Base-by-base conservation (phyloP, 371 early-diverging fungal species). In the Smittium culicis region DNA sequence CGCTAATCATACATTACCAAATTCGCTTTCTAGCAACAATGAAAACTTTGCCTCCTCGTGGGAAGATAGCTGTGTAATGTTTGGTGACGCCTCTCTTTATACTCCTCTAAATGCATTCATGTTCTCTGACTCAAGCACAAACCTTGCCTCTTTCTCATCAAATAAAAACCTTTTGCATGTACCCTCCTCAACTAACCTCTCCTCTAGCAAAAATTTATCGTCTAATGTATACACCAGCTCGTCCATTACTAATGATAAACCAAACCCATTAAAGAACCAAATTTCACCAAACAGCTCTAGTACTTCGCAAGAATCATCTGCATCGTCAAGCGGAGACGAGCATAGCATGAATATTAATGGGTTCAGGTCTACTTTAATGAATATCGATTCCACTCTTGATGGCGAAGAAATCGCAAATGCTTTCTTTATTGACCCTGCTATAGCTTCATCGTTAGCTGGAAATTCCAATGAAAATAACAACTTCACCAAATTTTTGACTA, bases 401-500 rank as follows among this genome's bases (percentile, higher is more conserved):
- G 14, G 27, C 28, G 67, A 66, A 5, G 67, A 56, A 31, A 35
- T 61, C 28, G 34, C 35, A 33, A 66, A 56, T 30, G 35, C 29
- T 25, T 66, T 66, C 29, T 66, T 31, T 28, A 24, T 66, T 27
- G 67, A 66, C 55, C 67, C 67, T 32, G 25, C 60, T 11, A 66
- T 27, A n/a, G 67, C 67, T 34, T 57, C 60, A 61, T 16, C 60
- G 2, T 11, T 66, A 32, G 29, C 32, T 24, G 56, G 56, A 34
- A 61, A 27, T 28, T 66, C 28, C 54, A 27, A 61, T 67, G 77
- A 76, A 60, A 34, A 64, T 35, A 73, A 73, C 58, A 77, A 74
- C 0, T 77, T 77, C 34, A 77, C 77, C 29, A 68, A 76, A n/a
- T 77, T 77, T 66, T 32, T 77, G 68, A 70, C 71, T 25, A 71